Conservation (phyloP, 441 rosid species). For the Kokia cookei region DNA sequence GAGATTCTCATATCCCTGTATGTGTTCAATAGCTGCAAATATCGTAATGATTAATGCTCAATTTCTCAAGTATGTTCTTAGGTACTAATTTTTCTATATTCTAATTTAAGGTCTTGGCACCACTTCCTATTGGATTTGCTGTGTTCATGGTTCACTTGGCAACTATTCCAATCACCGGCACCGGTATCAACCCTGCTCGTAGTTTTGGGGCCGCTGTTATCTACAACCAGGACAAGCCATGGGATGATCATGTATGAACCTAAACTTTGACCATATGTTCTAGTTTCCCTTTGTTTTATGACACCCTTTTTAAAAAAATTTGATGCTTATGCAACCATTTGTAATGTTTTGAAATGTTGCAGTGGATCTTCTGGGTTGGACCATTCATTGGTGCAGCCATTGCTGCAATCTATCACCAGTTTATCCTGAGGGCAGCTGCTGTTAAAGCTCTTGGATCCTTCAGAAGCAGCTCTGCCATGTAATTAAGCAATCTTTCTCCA, state of each 20-base stretch:
- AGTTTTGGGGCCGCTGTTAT: constrained; percentile 74
- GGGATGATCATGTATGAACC: constrained; percentile 64
- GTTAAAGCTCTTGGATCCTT: constrained; percentile 50
- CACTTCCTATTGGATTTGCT: constrained; percentile 66
- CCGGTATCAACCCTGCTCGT: constrained; percentile 71
- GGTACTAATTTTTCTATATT: background rate
- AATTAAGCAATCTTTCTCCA: background rate
- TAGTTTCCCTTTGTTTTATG: background rate
- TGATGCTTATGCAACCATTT: background rate
- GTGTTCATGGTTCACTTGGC: constrained; percentile 82
- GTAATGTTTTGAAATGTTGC: background rate
- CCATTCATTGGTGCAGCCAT: constrained; percentile 59
- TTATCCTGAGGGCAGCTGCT: constrained; percentile 46
- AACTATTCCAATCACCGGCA: constrained; percentile 67
- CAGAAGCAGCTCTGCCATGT: constrained; percentile 40
- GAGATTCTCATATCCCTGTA: constrained; percentile 66
- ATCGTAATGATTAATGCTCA: background rate
- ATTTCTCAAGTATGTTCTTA: background rate
- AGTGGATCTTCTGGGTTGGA: constrained; percentile 77
- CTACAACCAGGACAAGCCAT: constrained; percentile 45
- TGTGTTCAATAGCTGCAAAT: constrained; percentile 5
- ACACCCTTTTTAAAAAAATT: background rate
- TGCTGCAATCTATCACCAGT: constrained; percentile 56
- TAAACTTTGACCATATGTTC: background rate
- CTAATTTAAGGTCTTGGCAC: constrained; percentile 48